Evolutionary conservation across 371 early-diverging fungal genomes (phyloP).

Genomic region (Mortierella sp.): DNA sequence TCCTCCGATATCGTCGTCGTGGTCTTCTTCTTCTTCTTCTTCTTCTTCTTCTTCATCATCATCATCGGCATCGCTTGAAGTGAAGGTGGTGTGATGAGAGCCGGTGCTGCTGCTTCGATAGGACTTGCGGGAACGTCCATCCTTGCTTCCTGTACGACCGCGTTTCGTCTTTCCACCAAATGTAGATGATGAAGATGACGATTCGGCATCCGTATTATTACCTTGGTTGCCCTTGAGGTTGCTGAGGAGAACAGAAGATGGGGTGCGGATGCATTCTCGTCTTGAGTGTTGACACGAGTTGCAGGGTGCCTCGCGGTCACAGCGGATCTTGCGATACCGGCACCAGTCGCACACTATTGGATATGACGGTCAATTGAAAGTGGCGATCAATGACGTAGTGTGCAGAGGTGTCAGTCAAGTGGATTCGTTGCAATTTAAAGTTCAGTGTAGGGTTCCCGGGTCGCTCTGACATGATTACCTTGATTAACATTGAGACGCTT

Average conservation of each 20-base stretch:
- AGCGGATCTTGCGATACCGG: conserved; percentile 50
- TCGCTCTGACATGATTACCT: conserved; percentile 21
- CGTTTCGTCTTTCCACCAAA: conserved; percentile 29
- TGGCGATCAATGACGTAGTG: not conserved
- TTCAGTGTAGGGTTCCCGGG: no score
- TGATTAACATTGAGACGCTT: conserved; percentile 53
- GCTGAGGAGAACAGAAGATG: conserved; percentile 30
- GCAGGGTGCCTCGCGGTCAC: conserved; percentile 53
- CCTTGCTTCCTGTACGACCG: conserved; percentile 16
- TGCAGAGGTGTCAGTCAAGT: not conserved
- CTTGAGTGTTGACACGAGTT: conserved; percentile 53
- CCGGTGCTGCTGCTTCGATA: conserved; percentile 35
- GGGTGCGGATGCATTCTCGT: conserved; percentile 53
- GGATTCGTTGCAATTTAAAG: no score
- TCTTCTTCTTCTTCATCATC: not conserved
- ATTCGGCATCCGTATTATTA: not conserved
- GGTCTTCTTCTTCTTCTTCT: no score
- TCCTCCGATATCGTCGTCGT: no score
- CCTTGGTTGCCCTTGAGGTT: conserved; percentile 10
- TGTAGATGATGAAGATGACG: not conserved
- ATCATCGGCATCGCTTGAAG: conserved; percentile 23
- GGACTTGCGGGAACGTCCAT: conserved; percentile 29
- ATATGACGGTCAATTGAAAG: not conserved
- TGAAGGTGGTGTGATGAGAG: conserved; percentile 36
- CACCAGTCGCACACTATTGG: conserved; percentile 53